phyloP scores from a whole-genome alignment of 306 rosid species.

The Quercus variabilis region DNA sequence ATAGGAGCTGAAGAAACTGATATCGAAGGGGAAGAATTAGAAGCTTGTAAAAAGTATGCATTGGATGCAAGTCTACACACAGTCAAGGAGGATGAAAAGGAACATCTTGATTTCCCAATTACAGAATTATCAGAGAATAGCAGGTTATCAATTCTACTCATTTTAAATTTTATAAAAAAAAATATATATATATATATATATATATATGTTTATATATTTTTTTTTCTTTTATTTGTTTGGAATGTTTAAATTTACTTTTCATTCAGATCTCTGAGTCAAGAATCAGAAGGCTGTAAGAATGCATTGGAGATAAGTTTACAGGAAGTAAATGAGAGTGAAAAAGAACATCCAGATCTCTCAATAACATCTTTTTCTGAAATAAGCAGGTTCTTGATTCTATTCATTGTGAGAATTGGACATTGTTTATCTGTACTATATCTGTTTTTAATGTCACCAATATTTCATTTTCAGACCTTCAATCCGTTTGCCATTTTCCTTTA shows the following conservation, averaged over 20 bases:
- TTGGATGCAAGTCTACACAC: slow-evolving; percentile 39
- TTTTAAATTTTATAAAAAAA: not conserved
- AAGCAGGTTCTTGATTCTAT: slow-evolving; percentile 20
- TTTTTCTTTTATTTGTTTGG: not conserved
- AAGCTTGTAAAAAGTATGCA: slow-evolving; percentile 36
- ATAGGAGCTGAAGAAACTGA: slow-evolving; percentile 42
- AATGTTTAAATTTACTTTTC: not conserved
- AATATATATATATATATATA: too few relatives aligned
- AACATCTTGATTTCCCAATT: slow-evolving; percentile 36
- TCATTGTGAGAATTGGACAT: not conserved
- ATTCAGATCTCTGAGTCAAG: not conserved
- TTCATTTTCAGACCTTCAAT: slow-evolving; percentile 45
- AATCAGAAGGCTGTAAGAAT: too few relatives aligned
- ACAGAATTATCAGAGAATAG: slow-evolving; percentile 46
- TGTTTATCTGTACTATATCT: not conserved
- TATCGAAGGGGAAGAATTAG: slow-evolving; percentile 56
- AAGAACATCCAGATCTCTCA: not conserved
- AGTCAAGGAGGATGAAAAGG: slow-evolving; percentile 46
- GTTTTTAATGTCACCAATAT: not conserved
- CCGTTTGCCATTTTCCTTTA: slow-evolving; percentile 50
- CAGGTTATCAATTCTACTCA: slow-evolving; percentile 29
- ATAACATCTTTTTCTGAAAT: not conserved
- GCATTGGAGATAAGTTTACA: not conserved
- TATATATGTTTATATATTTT: too few relatives aligned
- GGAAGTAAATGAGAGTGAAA: not conserved